Conservation (phyloP, 768 basidiomycete genomes). For the Boletus bicolor region DNA sequence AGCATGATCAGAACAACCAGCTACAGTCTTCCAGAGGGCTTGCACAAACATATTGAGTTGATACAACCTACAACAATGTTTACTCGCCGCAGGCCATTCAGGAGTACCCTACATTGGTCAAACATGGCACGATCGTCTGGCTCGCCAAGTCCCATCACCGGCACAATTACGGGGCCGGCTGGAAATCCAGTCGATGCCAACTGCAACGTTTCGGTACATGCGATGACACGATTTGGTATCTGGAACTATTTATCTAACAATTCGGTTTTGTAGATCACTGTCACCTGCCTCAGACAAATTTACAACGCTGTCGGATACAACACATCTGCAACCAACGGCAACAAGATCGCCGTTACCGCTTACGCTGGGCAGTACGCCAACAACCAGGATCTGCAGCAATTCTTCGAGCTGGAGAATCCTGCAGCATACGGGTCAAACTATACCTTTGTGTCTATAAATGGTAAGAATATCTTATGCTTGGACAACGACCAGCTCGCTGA, state of each 20-base stretch:
- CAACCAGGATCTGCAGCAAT: constrained; percentile 46
- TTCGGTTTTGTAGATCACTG: constrained; percentile 37
- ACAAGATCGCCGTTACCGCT: constrained; percentile 52
- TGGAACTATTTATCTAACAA: background rate
- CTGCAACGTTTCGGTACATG: constrained; percentile 40
- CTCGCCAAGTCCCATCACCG: background rate
- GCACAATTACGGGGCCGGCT: constrained; percentile 27
- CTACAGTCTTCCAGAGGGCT: constrained; percentile 60
- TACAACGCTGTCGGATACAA: constrained; percentile 51
- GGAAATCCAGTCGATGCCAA: constrained; percentile 26
- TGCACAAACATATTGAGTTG: constrained; percentile 61
- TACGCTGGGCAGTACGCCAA: constrained; percentile 58
- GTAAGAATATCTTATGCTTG: constrained; percentile 29
- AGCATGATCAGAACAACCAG: constrained; percentile 60
- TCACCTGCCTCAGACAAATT: constrained; percentile 51
- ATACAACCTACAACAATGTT: constrained; percentile 75
- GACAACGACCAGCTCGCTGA: constrained; percentile 6
- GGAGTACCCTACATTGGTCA: constrained; percentile 38
- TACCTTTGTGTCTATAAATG: constrained; percentile 52
- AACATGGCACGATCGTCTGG: background rate
- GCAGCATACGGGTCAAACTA: constrained; percentile 50
- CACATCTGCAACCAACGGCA: constrained; percentile 39
- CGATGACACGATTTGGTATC: background rate
- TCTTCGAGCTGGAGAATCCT: constrained; percentile 48
- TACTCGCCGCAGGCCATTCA: constrained; percentile 42